Conservation (phyloP, 192 early-diverging fungal species). For the Chytriomyces confervae region DNA sequence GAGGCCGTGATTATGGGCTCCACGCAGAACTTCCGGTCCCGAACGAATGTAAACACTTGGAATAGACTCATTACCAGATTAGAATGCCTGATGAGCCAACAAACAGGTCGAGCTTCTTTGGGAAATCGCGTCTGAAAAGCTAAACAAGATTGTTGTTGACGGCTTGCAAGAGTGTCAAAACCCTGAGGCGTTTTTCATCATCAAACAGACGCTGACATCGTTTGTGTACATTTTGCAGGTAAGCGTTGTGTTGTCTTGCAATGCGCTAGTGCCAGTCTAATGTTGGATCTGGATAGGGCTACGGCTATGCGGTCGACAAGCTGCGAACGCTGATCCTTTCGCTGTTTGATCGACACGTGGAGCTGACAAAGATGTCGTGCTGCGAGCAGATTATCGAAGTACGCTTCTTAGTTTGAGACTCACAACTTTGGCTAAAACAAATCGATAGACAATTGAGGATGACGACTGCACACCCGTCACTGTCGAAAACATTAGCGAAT, state of each 20-base stretch:
- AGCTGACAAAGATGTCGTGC: conserved; percentile 74
- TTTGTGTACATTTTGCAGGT: conserved; percentile 95
- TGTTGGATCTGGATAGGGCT: conserved; percentile 54
- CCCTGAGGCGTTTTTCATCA: conserved; percentile 77
- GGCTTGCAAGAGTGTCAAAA: conserved; percentile 77
- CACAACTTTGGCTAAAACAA: background rate
- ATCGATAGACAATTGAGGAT: conserved; percentile 71
- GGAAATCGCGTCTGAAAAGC: conserved; percentile 81
- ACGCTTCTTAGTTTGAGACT: background rate
- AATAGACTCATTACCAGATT: conserved; percentile 19
- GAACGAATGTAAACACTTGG: conserved; percentile 57
- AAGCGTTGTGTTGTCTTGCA: background rate
- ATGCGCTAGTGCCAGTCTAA: background rate
- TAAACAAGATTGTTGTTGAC: conserved; percentile 78
- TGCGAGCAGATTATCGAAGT: conserved; percentile 73
- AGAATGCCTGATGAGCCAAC: conserved; percentile 28
- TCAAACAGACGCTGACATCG: conserved; percentile 78
- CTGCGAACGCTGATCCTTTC: conserved; percentile 75
- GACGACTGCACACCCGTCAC: conserved; percentile 84
- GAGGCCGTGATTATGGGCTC: conserved; percentile 88
- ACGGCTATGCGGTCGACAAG: conserved; percentile 73
- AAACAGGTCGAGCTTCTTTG: conserved; percentile 87
- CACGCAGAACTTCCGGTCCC: conserved; percentile 88
- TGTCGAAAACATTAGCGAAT: conserved; percentile 68
- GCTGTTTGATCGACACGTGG: conserved; percentile 79